Conservation (phyloP, 306 rosid species). For the Lathyrus sativus region DNA sequence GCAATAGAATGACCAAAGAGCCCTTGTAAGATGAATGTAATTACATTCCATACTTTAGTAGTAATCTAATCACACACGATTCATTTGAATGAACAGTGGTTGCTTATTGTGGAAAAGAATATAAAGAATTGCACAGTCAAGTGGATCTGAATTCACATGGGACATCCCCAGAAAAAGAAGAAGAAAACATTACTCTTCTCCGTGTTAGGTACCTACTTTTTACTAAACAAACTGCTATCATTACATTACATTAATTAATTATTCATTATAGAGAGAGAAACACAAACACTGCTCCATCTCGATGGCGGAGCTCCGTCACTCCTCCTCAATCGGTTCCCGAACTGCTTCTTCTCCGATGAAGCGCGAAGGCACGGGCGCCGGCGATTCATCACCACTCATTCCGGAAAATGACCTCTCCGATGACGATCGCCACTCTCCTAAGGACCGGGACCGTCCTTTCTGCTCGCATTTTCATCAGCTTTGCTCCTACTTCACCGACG, state of each 20-base stretch:
- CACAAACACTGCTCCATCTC: slow-evolving; percentile 13
- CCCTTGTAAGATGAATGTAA: background rate
- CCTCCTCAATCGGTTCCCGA: slow-evolving; percentile 73
- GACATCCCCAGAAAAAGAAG: slow-evolving; percentile 25
- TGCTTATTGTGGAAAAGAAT: slow-evolving; percentile 29
- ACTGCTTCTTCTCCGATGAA: slow-evolving; percentile 83
- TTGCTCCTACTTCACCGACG: slow-evolving; percentile 69
- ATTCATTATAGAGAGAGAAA: background rate
- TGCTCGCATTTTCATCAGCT: slow-evolving; percentile 53
- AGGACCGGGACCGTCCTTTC: slow-evolving; percentile 78
- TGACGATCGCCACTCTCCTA: slow-evolving; percentile 71
- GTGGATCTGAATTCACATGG: slow-evolving; percentile 45
- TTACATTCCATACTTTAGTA: background rate
- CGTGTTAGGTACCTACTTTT: slow-evolving; percentile 11
- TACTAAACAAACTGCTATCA: background rate
- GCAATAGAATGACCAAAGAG: background rate
- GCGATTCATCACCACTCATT: slow-evolving; percentile 62
- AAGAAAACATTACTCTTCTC: slow-evolving; percentile 20
- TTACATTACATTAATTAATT: background rate
- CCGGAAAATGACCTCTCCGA: slow-evolving; percentile 54
- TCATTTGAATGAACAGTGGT: background rate
- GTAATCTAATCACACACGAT: slow-evolving; percentile 3
- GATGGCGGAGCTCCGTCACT: slow-evolving; percentile 93
- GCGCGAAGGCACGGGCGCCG: slow-evolving; percentile 78
- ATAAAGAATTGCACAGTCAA: slow-evolving; percentile 9